These are phyloP conservation scores for Strigomonas culicis DNA, from an alignment of 208 protist genomes.

Conservation along the genomic window DNA sequence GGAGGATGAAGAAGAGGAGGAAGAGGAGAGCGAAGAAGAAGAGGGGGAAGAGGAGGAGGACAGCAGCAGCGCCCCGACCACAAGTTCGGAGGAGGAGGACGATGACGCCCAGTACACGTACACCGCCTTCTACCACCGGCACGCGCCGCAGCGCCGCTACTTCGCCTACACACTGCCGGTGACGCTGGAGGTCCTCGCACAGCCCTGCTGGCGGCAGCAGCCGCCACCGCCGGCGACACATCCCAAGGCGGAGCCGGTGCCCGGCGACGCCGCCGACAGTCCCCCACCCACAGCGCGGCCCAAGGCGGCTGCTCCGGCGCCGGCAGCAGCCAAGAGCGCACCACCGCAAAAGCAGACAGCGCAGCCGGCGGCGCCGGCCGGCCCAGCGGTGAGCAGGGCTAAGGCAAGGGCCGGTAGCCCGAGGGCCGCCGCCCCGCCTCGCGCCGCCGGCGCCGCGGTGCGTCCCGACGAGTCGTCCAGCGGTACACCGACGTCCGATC, in stretches of 20 bases:
- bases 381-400: neutral
- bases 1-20: neutral
- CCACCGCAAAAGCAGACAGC: neutral
- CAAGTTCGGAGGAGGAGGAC: slow-evolving; percentile 1
- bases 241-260: neutral
- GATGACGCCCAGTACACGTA: neutral
- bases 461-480: no score
- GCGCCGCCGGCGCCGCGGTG: no score
- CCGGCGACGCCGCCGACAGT: neutral
- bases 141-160: neutral
- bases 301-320: neutral
- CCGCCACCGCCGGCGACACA: neutral
- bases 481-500: no score
- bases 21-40: neutral
- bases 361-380: neutral
- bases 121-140: neutral
- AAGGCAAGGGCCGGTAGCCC: neutral
- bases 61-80: neutral
- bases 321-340: neutral
- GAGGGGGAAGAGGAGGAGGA: slow-evolving; percentile 13
- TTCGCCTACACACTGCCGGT: slow-evolving; percentile 12
- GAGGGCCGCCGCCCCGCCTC: neutral
- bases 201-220: neutral
- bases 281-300: neutral
- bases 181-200: slow-evolving; percentile 4